Evolutionary conservation across 2,329 filamentous ascomycete genomes (phyloP), one percentile per base, ranked within the genome.

Genomic region (Hymenoscyphus linearis): DNA sequence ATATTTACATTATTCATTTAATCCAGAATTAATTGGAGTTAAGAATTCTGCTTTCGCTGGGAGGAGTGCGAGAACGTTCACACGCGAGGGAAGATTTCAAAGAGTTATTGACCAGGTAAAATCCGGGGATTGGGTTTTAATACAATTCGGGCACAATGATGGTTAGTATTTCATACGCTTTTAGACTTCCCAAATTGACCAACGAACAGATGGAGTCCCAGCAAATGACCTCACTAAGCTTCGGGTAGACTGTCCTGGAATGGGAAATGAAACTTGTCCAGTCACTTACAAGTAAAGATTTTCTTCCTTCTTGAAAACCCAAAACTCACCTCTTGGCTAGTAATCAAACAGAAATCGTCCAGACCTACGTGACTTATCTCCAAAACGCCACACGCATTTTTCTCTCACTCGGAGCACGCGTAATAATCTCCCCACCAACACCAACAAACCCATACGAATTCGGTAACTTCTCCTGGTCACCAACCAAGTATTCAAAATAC

Each of bases 101-200:
- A 78, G 75, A 1, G 82, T 89, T 60, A 79, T 81, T 52, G 73
- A 77, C 31, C 68, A 77, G 2, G 76, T 89, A 18, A 69, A 80
- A 63, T 60, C 77, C 1, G 85, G 84, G 35, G 87, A 90, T 72
- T 86, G 83, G 72, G 85, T 89, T 1, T 77, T 89, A 58, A 88
- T 90, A 58, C 86, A 89, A 68, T 88, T 89, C 68, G 86, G 87
- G 0, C 86, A 89, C 76, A 90, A 90, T 69, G 87, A 89, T 66
- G 86, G 40, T 22, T 22, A 18, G 7, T 47, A 22, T 22, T 25
- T 18, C 10, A 5, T 22, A 9, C 22, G 6, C 22, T 9, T 18
- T 22, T 16, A 2, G 6, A 16, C 3, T 22, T 22, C n/a, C 12
- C 40, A 2, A 12, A 47, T n/a, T 47, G n/a, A 47, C 14, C 9